Base-by-base conservation (phyloP, 73 alveolate genomes). In the Blepharisma japonicum region DNA sequence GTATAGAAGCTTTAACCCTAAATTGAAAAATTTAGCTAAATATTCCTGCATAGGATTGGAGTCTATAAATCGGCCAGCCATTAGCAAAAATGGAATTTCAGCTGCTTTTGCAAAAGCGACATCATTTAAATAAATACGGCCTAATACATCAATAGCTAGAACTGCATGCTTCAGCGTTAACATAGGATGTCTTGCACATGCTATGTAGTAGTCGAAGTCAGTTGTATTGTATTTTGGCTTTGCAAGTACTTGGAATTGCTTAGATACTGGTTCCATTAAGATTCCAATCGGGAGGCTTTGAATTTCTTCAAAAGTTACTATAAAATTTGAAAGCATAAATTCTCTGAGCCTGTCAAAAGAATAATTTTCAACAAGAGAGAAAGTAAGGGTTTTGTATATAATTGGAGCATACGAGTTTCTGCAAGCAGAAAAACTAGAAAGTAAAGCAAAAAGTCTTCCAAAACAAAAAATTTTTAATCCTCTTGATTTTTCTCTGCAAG, bases 341-440 rank as follows among this genome's bases (percentile, higher is more conserved):
- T 70, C 80, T 14, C 80, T 25, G n/a, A 70, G 83, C 23, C 81
- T 68, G 25, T 88, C 78, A 87, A 95, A 95, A 55, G 87, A 85
- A 74, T 96, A 98, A 80, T 94, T 91, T 68, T 95, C 99, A 7
- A 97, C 94, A 56, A 95, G 83, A 23, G 95, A 81, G 78, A 97
- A 95, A 8, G 97, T 91, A 74, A 95, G 81, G 18, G 95, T 85
- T 81, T 92, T 94, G 79, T 88, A 97, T 18, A 92, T 77, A 5
- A 93, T 81, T 6, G 99, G 99, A 6, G 98, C 99, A 81, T 89
- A 94, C 7, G 94, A 77, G 84, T 94, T 93, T 89, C 95, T 87
- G 56, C 94, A 94, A 50, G 81, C 83, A 46, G 98, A 84, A 77
- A 95, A 97, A 50, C 77, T 56, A 68, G 83, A 91, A 6, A 93